Evolutionary conservation across 164 flowering plant species (phyloP).

Genomic region (Sedum album): DNA sequence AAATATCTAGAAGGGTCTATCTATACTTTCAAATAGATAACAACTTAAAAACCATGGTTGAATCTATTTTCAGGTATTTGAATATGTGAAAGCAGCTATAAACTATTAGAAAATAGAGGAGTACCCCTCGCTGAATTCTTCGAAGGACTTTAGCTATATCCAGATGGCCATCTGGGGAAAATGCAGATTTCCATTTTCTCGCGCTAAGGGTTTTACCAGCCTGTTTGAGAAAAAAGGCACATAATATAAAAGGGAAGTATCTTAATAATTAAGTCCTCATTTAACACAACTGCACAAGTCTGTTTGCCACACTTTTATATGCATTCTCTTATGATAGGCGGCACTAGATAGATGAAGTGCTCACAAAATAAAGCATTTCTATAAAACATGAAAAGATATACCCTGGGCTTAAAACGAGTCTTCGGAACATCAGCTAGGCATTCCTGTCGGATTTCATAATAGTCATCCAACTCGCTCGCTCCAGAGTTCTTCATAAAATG

Average conservation of each 20-base stretch:
- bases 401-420: constrained; percentile 64
- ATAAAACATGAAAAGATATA: constrained; percentile 10
- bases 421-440: constrained; percentile 48
- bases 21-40: not conserved
- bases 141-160: constrained; percentile 77
- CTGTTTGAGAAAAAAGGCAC: constrained; percentile 24
- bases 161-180: constrained; percentile 66
- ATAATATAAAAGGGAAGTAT: not conserved
- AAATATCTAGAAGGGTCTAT: not conserved
- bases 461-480: constrained; percentile 29
- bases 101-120: not conserved
- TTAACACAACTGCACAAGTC: not conserved
- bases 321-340: too few relatives aligned
- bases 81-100: not conserved
- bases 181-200: constrained; percentile 79
- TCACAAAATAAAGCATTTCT: not conserved
- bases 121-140: constrained; percentile 86
- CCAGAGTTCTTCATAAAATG: constrained; percentile 18
- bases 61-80: not conserved
- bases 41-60: not conserved
- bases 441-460: constrained; percentile 50
- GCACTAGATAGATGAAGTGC: too few relatives aligned
- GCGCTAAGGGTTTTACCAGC: constrained; percentile 77
- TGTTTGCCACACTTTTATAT: not conserved
- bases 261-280: not conserved